Percentiles rank a stretch among this genome's conserved stretches.
Conservation (phyloP, 2,329 filamentous ascomycete genomes). For the Aspergillus transmontanensis region DNA sequence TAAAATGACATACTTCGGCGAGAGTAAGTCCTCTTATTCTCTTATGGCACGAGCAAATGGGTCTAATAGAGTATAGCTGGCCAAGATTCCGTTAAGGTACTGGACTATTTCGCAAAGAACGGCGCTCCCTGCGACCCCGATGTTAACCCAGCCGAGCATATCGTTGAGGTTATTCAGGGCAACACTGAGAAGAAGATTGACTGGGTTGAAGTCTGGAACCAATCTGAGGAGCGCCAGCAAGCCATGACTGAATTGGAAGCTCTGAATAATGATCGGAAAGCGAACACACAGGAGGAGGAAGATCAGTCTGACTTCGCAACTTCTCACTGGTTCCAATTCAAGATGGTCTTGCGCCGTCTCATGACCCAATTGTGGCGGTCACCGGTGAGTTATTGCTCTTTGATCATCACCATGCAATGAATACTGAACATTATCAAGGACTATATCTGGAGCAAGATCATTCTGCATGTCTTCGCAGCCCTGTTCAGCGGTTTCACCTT, state of each 20-base stretch:
- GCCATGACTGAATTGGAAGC: slow-evolving; percentile 30
- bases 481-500: slow-evolving; percentile 66
- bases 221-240: slow-evolving; percentile 30
- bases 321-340: slow-evolving; percentile 43
- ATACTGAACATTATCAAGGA: slow-evolving; percentile 24
- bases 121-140: slow-evolving; percentile 56
- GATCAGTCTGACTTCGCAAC: slow-evolving; percentile 42
- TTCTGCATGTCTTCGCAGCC: slow-evolving; percentile 56
- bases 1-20: slow-evolving; percentile 68
- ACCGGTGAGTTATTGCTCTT: slow-evolving; percentile 26
- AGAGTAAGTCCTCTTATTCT: slow-evolving; percentile 33
- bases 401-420: no score
- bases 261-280: slow-evolving; percentile 26
- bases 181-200: slow-evolving; percentile 25
- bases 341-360: slow-evolving; percentile 36
- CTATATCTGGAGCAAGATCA: slow-evolving; percentile 52
- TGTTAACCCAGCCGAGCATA: slow-evolving; percentile 57
- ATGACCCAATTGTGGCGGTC: slow-evolving; percentile 38
- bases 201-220: slow-evolving; percentile 38
- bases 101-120: slow-evolving; percentile 55
- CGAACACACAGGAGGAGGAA: slow-evolving; percentile 28
- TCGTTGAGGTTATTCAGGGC: slow-evolving; percentile 42
- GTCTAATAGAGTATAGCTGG: slow-evolving; percentile 26
- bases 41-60: background rate
- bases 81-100: slow-evolving; percentile 43